Conservation (phyloP, 371 early-diverging fungal genomes). For the Rhizopus sp. region DNA sequence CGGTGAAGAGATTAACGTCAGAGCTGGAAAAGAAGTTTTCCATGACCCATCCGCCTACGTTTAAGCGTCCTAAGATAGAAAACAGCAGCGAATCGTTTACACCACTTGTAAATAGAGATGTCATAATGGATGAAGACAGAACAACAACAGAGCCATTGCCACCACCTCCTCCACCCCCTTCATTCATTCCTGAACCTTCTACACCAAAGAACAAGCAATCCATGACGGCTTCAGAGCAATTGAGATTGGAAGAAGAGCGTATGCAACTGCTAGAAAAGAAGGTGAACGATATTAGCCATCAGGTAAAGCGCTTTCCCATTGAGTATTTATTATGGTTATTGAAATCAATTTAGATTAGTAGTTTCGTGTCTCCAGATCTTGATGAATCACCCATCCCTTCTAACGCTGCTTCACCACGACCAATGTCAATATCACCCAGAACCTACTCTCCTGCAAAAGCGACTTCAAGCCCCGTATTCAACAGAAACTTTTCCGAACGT, state of each 20-base stretch:
- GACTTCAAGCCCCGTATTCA: not conserved
- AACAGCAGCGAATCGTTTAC: not conserved
- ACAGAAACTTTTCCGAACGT: not conserved
- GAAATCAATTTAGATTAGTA: not conserved
- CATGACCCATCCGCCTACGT: not conserved
- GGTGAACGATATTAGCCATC: not conserved
- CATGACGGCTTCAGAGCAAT: not conserved
- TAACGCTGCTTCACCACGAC: not conserved
- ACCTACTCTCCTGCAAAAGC: not conserved
- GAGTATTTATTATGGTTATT: not conserved
- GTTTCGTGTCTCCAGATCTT: not conserved
- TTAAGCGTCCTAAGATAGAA: not conserved
- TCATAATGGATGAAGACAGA: not conserved
- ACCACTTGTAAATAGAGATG: not conserved
- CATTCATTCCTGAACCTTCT: not conserved
- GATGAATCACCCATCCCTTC: not conserved
- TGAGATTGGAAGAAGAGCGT: slow-evolving; percentile 2
- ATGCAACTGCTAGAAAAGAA: slow-evolving; percentile 3
- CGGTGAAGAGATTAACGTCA: slow-evolving; percentile 12
- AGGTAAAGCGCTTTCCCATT: not conserved
- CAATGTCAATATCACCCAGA: not conserved
- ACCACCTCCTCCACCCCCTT: slow-evolving; percentile 3
- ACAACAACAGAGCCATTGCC: not conserved
- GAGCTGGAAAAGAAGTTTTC: slow-evolving; percentile 12
- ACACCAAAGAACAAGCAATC: not conserved